These are phyloP conservation scores for Dothideomycetes sp. DNA, from an alignment of 2,329 filamentous ascomycete genomes.

Conservation along the genomic window DNA sequence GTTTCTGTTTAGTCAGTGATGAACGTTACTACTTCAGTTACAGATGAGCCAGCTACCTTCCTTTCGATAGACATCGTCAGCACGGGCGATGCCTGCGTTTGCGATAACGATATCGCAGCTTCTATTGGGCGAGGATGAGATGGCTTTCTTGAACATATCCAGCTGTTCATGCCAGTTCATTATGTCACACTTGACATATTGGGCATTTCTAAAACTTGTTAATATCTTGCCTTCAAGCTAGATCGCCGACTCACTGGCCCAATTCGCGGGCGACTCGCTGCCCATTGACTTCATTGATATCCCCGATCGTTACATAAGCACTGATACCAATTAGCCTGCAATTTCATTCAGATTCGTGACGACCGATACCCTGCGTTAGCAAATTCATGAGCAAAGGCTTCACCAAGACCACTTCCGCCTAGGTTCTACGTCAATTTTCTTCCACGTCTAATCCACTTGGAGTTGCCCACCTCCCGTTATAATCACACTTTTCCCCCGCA, in stretches of 20 bases:
- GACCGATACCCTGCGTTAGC: not conserved
- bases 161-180: constrained; percentile 20
- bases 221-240: not conserved
- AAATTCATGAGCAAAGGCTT: constrained; percentile 2
- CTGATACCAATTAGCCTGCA: constrained; percentile 18
- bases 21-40: not conserved
- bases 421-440: not conserved
- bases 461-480: constrained; percentile 31
- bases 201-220: constrained; percentile 11
- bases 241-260: not conserved
- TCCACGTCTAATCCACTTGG: not conserved
- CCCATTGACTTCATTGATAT: constrained; percentile 18
- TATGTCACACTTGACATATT: constrained; percentile 21
- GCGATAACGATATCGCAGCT: constrained; percentile 18
- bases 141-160: constrained; percentile 18
- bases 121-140: constrained; percentile 11
- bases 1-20: constrained; percentile 2
- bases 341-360: not conserved
- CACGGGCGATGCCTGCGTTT: constrained; percentile 16
- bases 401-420: constrained; percentile 19
- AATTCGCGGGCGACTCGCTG: constrained; percentile 19
- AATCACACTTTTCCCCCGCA: constrained; percentile 35
- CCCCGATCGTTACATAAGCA: constrained; percentile 24
- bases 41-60: not conserved
- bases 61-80: constrained; percentile 1